Evolutionary conservation across 2,329 filamentous ascomycete genomes (phyloP), one percentile per base, ranked within the genome.

Genomic region (Zasmidium citrigriseum): DNA sequence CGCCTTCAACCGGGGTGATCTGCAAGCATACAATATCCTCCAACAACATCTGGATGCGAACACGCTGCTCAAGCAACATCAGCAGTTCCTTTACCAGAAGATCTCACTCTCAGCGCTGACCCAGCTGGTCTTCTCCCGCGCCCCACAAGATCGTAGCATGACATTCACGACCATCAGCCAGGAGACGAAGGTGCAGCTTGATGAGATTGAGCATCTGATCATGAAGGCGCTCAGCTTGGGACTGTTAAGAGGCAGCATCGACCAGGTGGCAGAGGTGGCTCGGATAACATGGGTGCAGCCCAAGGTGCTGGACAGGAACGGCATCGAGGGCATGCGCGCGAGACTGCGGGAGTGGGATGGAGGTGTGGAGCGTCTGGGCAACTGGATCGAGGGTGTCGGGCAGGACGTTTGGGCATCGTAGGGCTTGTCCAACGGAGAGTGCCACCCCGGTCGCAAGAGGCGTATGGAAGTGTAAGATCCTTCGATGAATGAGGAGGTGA

Each of bases 141-240:
- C 95, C 50, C 93, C 95, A 25, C 95, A 99, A 74, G 91, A 98
- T 80, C 90, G 95, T 64, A 89, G 91, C 69, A 95, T 99, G 89
- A 89, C 89, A 3, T 99, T 99, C 78, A 79, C 82, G 53, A 90
- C 91, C 51, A 97, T 99, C 71, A 86, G 90, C 4, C 83, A 89
- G 66, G 93, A 98, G 80, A 99, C 95, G 2, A 96, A 96, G 77
- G 93, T 99, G 52, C 85, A 87, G 67, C 86, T 87, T 2, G 87
- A 95, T 70, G 91, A 98, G 79, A 98, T 99, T 67, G 95, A 99
- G 82, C 93, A 98, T 75, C 80, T 99, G 64, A 90, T 99, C 70
- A 99, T 99, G 95, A 98, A 97, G 82, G 95, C 95, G n/a, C 78
- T 99, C 69, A 97, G 93, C 72, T 78, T 99, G 67, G 95, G 95